Percentiles rank a stretch among this genome's conserved stretches.
Conservation (phyloP, 169 alveolate genomes). For the Babesia bigemina region DNA sequence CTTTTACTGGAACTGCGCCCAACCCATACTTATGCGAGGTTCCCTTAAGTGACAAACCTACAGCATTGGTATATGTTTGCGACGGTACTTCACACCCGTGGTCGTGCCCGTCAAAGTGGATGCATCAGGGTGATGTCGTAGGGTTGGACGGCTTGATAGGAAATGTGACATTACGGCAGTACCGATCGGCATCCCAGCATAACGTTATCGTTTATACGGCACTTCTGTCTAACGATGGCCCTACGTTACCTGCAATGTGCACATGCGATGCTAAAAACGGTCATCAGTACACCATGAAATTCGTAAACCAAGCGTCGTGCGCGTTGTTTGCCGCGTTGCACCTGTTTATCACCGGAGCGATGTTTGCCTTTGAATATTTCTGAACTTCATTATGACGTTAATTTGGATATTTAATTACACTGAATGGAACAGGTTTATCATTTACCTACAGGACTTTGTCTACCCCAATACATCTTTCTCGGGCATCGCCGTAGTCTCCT, state of each 20-base stretch:
- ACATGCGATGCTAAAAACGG: slow-evolving; percentile 23
- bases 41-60: not conserved
- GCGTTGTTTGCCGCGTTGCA: not conserved
- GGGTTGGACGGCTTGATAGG: slow-evolving; percentile 1
- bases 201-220: slow-evolving; percentile 9
- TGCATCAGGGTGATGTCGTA: slow-evolving; percentile 2
- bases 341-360: not conserved
- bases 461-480: not conserved
- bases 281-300: not conserved
- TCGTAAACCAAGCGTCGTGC: not conserved
- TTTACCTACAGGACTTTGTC: not conserved
- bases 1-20: no score
- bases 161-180: not conserved
- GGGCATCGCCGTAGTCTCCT: not conserved
- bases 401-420: no score
- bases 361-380: not conserved
- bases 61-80: slow-evolving; percentile 1
- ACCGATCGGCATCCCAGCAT: not conserved
- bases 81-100: slow-evolving; percentile 27
- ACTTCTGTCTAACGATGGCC: not conserved
- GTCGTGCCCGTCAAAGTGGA: slow-evolving; percentile 9
- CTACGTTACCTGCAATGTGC: slow-evolving; percentile 1
- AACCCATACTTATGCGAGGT: slow-evolving; percentile 3
- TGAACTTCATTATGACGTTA: not conserved
- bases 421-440: not conserved